Base-by-base conservation (phyloP, 768 basidiomycete genomes). In the Suillus sp. region DNA sequence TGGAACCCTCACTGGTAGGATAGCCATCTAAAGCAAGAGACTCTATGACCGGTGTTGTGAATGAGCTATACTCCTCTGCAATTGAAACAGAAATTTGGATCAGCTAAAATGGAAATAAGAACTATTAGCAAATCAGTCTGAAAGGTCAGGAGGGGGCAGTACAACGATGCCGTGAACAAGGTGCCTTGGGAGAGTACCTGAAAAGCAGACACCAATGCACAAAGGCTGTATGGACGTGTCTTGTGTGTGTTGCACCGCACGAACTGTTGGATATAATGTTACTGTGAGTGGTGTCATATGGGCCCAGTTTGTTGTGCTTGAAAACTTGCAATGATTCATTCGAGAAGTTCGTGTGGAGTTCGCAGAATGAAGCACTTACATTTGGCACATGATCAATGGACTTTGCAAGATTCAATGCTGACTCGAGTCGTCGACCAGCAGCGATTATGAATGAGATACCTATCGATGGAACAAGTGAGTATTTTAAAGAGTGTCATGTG, bases 61-160 rank as follows among this genome's bases (percentile, higher is more conserved):
- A 57, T 3, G 40, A 30, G 2, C 54, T 57, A 25, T 59, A 53
- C 54, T 62, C 61, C 37, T 62, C 53, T 34, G n/a, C 32, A 6
- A 62, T 40, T 3, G 54, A 35, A 35, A 63, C 62, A 8, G 57
- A 45, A 2, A 63, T 47, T 14, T 63, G 42, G 16, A 63, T 63
- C 3, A 35, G 56, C 62, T 63, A 63, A 14, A 61, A 51, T 42
- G 20, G 9, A 45, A 16, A 50, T 50, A 50, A 18, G 50, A 20
- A 20, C 3, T 4, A 6, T 51, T 9, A 51, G 50, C 14, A 32
- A 30, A 27, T 51, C 1, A 51, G 3, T 51, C 2, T 11, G 18
- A 16, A 51, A 18, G 48, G 16, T 4, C 16, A 51, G 18, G 30
- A 51, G 2, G 18, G 16, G 1, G 50, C 0, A 51, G 3, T 32